Conservation (phyloP, 768 basidiomycete genomes). For the Pulveroboletus ravenelii region DNA sequence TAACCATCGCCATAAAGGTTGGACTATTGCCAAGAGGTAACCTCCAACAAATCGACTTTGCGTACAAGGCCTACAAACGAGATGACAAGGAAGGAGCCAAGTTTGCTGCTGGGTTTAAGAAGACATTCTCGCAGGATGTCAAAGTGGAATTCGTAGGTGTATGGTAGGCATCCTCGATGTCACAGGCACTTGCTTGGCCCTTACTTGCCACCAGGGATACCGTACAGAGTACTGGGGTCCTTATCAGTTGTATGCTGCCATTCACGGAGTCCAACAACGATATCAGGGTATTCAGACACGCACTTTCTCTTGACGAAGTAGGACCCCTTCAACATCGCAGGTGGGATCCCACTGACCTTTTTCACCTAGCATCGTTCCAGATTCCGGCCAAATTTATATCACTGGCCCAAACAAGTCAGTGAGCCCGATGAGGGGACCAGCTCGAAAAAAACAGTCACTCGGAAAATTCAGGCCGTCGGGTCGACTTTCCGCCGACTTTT, state of each 20-base stretch:
- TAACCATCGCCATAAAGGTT: constrained; percentile 38
- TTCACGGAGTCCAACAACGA: constrained; percentile 59
- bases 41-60: constrained; percentile 64
- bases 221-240: constrained; percentile 66
- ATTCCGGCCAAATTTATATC: constrained; percentile 61
- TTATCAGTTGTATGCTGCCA: constrained; percentile 58
- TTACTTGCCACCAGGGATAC: constrained; percentile 55
- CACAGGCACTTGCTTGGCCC: background rate
- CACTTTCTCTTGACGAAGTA: constrained; percentile 74
- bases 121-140: constrained; percentile 63
- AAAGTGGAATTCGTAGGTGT: constrained; percentile 76
- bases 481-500: background rate
- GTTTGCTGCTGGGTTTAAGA: constrained; percentile 64
- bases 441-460: background rate
- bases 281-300: constrained; percentile 73
- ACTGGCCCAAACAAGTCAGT: constrained; percentile 31
- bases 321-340: background rate
- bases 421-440: constrained; percentile 22
- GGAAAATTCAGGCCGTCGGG: background rate
- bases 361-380: constrained; percentile 53
- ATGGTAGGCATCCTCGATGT: constrained; percentile 43
- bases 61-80: constrained; percentile 65
- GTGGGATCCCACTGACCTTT: constrained; percentile 7
- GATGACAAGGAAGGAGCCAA: constrained; percentile 40
- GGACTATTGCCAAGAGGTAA: constrained; percentile 70